These are phyloP conservation scores for Pseudopithomyces chartarum DNA, from an alignment of 2,329 filamentous ascomycete genomes.

Conservation along the genomic window DNA sequence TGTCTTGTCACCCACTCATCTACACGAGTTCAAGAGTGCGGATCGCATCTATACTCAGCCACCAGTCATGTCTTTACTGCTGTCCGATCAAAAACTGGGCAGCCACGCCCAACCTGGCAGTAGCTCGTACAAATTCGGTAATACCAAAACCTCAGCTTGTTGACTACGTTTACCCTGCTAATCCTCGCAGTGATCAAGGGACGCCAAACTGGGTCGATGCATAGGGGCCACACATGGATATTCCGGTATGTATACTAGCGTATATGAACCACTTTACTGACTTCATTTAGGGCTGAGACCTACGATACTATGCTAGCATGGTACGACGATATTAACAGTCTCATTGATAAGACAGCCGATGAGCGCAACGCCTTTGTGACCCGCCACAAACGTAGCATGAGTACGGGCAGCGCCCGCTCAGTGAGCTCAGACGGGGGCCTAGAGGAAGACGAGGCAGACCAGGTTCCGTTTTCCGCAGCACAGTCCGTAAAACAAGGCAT, in stretches of 20 bases:
- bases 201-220: conserved; percentile 89
- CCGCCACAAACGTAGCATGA: conserved; percentile 77
- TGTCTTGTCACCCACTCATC: conserved; percentile 91
- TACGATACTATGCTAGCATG: conserved; percentile 97
- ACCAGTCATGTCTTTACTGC: conserved; percentile 93
- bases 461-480: conserved; percentile 68
- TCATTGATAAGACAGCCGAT: conserved; percentile 87
- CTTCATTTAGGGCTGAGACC: conserved; percentile 58
- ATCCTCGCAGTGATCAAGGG: conserved; percentile 73
- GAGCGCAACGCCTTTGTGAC: conserved; percentile 88
- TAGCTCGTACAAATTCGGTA: conserved; percentile 90
- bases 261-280: neutral
- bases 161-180: neutral
- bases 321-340: conserved; percentile 88
- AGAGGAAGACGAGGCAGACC: conserved; percentile 65
- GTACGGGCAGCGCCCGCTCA: conserved; percentile 63
- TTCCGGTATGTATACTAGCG: conserved; percentile 49
- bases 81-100: conserved; percentile 93
- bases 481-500: conserved; percentile 46
- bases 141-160: neutral
- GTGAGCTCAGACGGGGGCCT: conserved; percentile 50
- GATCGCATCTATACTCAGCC: conserved; percentile 82
- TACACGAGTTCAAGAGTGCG: conserved; percentile 99
- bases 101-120: conserved; percentile 83
- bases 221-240: conserved; percentile 75